Percentiles rank a stretch among this genome's conserved stretches.
phyloP scores from a whole-genome alignment of 352 stramenopile genomes.

The Phytophthora capsici region DNA sequence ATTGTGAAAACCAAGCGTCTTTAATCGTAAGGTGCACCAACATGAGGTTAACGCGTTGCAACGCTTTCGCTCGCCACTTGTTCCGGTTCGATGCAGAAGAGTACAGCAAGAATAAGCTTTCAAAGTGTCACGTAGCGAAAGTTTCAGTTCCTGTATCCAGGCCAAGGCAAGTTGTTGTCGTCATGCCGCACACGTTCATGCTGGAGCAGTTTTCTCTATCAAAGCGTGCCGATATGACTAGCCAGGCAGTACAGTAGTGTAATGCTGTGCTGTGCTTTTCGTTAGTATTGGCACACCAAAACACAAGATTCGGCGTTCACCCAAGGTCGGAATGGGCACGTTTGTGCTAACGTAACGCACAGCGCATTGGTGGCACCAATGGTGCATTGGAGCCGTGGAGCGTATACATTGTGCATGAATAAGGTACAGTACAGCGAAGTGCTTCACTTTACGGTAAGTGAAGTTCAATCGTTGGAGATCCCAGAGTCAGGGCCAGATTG shows the following conservation, averaged over 20 bases:
- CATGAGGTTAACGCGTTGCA: not conserved
- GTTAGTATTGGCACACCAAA: not conserved
- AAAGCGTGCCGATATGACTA: no score
- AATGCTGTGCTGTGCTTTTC: no score
- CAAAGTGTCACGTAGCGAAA: constrained; percentile 13
- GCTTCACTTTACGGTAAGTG: no score
- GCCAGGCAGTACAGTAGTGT: no score
- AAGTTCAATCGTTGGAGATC: no score
- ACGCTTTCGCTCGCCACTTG: constrained; percentile 4
- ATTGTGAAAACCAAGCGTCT: not conserved
- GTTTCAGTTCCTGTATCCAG: constrained; percentile 11
- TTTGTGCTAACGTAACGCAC: not conserved
- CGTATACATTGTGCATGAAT: not conserved
- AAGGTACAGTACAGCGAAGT: not conserved
- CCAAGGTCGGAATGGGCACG: not conserved
- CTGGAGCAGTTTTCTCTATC: not conserved
- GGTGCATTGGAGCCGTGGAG: not conserved
- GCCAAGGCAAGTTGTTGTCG: not conserved
- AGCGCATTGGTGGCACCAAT: no score
- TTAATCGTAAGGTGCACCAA: constrained; percentile 18
- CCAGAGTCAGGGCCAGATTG: no score
- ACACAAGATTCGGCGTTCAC: not conserved
- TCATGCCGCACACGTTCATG: not conserved
- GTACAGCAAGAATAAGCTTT: constrained; percentile 37
- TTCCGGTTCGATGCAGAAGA: constrained; percentile 21